Evolutionary conservation across 164 flowering plant species (phyloP), one percentile per base, ranked within the genome.

Genomic region (Aristolochia californica): DNA sequence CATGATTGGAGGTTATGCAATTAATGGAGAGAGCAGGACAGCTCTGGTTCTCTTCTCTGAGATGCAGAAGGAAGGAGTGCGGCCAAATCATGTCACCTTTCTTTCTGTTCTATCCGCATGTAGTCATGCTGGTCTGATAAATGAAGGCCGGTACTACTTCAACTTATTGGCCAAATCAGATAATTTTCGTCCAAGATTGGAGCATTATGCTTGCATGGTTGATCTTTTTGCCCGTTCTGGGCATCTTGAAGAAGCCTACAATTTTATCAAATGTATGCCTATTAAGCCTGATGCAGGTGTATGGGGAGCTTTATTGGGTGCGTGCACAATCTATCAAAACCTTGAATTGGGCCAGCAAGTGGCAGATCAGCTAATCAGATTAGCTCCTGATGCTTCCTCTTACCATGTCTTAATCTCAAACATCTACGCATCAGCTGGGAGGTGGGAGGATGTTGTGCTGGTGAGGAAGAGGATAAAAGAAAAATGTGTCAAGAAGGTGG

Each of bases 1-100:
- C n/a, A 68, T 68, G 71, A 68, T 68, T 14, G 59, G 34, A 14
- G 71, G 71, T 43, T 63, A 59, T 27, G 55, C 67, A 23, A 45
- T 57, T 55, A 62, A 68, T 26, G 67, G 71, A 16, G 25, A n/a
- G 22, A 43, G 66, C 43, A 23, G 45, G 23, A 53, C 49, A 34
- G 60, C 24, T 13, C 48, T 57, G 13, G 1, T 11, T 22, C 30
- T 57, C 28, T 57, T 57, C 18, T 7, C 43, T 44, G 49, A 43
- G 60, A 57, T 57, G 55, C 24, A 52, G 13, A 52, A 52, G 24
- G 53, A 58, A 22, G 30, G 60, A 10, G n/a, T 57, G 15, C 8
- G 22, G 17, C 50, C 50, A 57, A 57, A 57, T 57, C 26, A 57
- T 45, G 43, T 57, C 12, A 57, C 60, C 21, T 57, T 57, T 23